Evolutionary conservation across 805 yeast genomes (phyloP), one percentile per base, ranked within the genome.

Genomic region (Yarrowia divulgata): DNA sequence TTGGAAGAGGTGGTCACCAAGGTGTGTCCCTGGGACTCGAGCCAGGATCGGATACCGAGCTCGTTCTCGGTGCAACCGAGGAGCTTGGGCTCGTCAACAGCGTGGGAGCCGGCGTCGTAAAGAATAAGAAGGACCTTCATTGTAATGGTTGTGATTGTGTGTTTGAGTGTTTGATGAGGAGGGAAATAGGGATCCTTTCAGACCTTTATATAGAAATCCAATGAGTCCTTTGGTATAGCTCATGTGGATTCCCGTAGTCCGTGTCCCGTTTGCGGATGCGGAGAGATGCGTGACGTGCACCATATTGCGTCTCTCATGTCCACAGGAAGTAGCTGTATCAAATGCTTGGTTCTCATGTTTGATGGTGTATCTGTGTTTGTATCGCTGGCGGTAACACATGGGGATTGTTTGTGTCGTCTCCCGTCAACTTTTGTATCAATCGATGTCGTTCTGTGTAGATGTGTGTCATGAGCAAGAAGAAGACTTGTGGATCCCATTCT

Each of bases 61-160:
- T 46, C 50, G 34, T 46, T 46, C 50, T 46, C 50, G 34, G 50
- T 46, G 50, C 50, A 46, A 10, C 50, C 50, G 34, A 46, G 50
- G 13, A 46, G 50, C 50, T 46, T 46, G 50, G 50, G 50, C 32
- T 46, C 50, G 34, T 46, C 50, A 23, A 23, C 50, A 46, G 50
- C 50, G 34, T 46, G 50, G 34, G 50, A 46, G 50, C 50, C 50
- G 13, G 50, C 50, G 50, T 46, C 50, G 50, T 46, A 46, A 16
- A 46, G 50, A 46, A 46, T 46, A 46, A 46, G 50, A 46, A 46
- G 50, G 34, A 46, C 50, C 50, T 46, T 46, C 50, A 46, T 48
- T 29, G 35, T 23, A 48, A 18, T 29, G 52, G 14, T 48, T 48
- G 52, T 48, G 50, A 7, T 6, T 29, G 34, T 16, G 52, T 48